A percentile compares a stretch with the other conserved stretches of the same genome.
These are phyloP conservation scores for Peribolospora baueri DNA, from an alignment of 768 basidiomycete genomes.

Conservation along the genomic window DNA sequence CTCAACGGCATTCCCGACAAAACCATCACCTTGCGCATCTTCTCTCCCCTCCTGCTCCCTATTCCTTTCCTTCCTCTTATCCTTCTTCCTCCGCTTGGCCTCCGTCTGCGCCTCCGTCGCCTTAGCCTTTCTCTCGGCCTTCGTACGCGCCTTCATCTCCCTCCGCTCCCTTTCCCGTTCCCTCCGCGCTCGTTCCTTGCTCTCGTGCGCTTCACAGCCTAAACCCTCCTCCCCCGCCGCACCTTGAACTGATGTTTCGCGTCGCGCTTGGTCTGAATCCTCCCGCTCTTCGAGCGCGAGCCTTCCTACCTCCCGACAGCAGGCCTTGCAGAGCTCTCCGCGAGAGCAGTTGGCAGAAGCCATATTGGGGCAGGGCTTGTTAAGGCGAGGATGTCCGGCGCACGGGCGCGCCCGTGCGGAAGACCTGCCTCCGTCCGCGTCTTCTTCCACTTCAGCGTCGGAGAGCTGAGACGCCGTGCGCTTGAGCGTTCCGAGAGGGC, in stretches of 20 bases:
- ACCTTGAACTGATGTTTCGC: background rate
- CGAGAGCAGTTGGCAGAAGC: constrained; percentile 5
- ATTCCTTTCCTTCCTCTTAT: background rate
- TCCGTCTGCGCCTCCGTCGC: background rate
- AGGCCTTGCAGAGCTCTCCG: constrained; percentile 2
- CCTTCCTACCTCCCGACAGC: background rate
- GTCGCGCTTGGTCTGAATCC: background rate
- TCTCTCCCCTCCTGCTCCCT: background rate
- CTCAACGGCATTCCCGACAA: too few relatives aligned
- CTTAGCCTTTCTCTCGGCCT: background rate
- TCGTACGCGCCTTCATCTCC: constrained; percentile 10
- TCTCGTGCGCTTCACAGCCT: constrained; percentile 19
- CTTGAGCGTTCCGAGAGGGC: background rate
- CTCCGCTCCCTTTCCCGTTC: constrained; percentile 14
- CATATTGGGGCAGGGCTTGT: constrained; percentile 5
- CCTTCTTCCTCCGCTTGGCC: background rate
- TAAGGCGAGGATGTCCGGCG: background rate
- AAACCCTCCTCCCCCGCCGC: background rate
- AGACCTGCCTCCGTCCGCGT: too few relatives aligned
- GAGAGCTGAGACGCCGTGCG: background rate
- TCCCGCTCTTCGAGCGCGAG: background rate
- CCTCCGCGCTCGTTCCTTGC: constrained; percentile 16
- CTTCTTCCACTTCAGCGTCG: background rate
- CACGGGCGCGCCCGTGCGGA: background rate
- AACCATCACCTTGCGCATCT: background rate